Conservation (phyloP, 2,329 filamentous ascomycete species). For the Paecilomyces variotii region DNA sequence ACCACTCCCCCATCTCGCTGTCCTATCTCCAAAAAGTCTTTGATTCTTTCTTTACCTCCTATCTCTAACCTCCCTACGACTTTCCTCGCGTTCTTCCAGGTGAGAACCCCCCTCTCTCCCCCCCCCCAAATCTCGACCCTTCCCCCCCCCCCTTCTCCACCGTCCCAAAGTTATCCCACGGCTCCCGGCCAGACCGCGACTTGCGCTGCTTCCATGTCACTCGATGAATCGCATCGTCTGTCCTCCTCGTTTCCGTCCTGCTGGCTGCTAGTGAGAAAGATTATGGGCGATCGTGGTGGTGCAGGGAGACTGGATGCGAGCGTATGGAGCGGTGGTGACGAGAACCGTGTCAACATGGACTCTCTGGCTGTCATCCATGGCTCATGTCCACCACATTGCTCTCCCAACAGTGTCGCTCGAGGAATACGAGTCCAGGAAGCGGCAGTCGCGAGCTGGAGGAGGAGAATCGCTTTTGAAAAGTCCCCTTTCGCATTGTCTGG, state of each 20-base stretch:
- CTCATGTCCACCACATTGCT: not conserved
- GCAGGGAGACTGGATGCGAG: not conserved
- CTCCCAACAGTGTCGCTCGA: not conserved
- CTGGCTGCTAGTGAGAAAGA: not conserved
- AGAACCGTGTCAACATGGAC: not conserved
- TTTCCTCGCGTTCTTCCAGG: not conserved
- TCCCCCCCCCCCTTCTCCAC: not conserved
- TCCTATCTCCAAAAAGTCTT: constrained; percentile 4
- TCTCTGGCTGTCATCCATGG: not conserved
- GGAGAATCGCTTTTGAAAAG: not conserved
- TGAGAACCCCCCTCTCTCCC: not conserved
- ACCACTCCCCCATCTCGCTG: constrained; percentile 11
- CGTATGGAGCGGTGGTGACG: not conserved
- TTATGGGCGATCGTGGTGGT: not conserved
- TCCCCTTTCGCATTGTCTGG: not conserved
- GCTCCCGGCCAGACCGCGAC: not conserved
- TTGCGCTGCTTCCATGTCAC: not conserved
- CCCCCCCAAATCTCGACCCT: not conserved
- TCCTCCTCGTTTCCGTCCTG: not conserved
- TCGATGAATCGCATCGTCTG: not conserved
- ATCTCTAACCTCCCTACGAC: not conserved
- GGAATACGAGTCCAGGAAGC: not conserved
- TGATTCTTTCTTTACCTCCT: not conserved
- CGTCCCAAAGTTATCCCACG: not conserved
- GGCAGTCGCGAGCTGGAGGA: not conserved